A percentile compares a stretch with the other conserved stretches of the same genome.
These are phyloP conservation scores for Rhododendron molle DNA, from an alignment of 148 eudicot species.

Conservation along the genomic window DNA sequence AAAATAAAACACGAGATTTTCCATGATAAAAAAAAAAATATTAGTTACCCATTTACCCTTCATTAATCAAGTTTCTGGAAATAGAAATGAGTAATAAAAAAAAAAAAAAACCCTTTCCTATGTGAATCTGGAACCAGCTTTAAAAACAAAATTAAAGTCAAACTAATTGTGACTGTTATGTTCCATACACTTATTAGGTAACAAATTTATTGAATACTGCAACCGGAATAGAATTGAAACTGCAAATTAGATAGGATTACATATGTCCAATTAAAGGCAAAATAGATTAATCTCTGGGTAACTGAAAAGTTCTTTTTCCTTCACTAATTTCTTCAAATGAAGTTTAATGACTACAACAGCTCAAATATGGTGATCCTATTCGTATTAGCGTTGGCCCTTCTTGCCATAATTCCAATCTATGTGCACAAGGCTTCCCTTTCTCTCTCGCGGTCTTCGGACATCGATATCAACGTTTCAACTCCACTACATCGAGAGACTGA, in stretches of 20 bases:
- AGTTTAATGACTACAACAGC: not conserved
- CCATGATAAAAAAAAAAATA: no score
- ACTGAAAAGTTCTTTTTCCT: not conserved
- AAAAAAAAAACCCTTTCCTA: no score
- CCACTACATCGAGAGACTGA: not conserved
- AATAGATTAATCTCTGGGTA: not conserved
- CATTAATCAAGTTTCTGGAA: no score
- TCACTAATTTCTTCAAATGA: slow-evolving; percentile 8
- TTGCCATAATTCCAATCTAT: slow-evolving; percentile 5
- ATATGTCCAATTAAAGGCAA: not conserved
- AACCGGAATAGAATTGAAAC: not conserved
- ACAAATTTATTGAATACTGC: not conserved
- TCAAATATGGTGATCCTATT: not conserved
- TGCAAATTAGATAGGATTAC: not conserved
- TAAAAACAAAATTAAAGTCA: not conserved
- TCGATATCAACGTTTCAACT: not conserved
- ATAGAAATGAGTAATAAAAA: no score
- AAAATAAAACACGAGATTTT: no score
- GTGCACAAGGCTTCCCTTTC: not conserved
- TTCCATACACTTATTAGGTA: not conserved
- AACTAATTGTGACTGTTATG: not conserved
- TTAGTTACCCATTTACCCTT: no score
- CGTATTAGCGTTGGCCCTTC: not conserved
- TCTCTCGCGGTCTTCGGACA: not conserved
- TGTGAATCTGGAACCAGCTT: no score